Evolutionary conservation across 768 basidiomycete genomes (phyloP), one percentile per base, ranked within the genome.

Genomic region (Trametes meyenii): DNA sequence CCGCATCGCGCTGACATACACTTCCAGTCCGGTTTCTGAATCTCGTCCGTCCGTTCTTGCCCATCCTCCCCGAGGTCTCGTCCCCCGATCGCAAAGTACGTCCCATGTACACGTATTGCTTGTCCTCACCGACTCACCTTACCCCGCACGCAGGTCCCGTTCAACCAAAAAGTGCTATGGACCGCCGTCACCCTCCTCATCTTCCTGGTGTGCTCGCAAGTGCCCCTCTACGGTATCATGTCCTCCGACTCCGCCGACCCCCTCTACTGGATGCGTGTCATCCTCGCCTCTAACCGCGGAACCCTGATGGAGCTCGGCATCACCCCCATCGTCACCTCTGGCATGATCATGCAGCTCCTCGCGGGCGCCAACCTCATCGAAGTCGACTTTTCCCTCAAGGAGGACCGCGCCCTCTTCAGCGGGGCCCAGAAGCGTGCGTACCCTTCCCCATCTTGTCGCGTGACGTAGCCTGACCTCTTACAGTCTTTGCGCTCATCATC

Each of bases 301-400:
- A 98, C 97, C 1, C 88, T 98, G 63, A 99, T 99, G 97, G 97
- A 99, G 77, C 87, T 99, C 63, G 96, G 97, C 62, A 98, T 98
- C 69, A 96, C 88, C 29, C 97, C 97, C 42, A 97, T 98, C 72
- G 86, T 98, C 74, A 99, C 97, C 11, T 92, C 90, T 53, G 97
- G 97, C 71, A 98, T 98, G 96, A 99, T 98, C 76, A 98, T 99
- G 93, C 97, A 99, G 77, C 88, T 99, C 45, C 83, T 99, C 63
- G 95, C 96, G 17, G 97, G 97, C 58, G 96, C 97, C 42, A 98
- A 94, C 76, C 81, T 99, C 71, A 92, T 99, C 71, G 96, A 99
- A 56, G 92, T 99, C 67, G 97, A 99, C 79, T 98, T 98, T 71
- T 86, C 87, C 59, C 78, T 99, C 71, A 98, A 98, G 82, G 97